These are phyloP conservation scores for Gliomastix tumulicola DNA, from an alignment of 2,329 filamentous ascomycete genomes.

Conservation along the genomic window DNA sequence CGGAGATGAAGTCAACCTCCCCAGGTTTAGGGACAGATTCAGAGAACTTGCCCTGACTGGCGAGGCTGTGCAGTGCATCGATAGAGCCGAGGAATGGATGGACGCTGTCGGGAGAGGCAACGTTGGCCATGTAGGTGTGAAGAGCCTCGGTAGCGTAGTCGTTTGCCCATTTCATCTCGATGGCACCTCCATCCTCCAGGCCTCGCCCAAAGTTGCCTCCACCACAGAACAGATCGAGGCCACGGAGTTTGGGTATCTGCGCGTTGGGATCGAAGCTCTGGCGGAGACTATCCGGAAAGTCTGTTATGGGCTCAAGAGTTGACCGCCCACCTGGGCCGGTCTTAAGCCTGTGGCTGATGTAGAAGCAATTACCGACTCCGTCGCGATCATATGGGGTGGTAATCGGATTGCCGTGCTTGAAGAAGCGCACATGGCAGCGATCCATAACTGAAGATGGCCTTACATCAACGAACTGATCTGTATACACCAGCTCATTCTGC, in stretches of 20 bases:
- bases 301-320: constrained; percentile 23
- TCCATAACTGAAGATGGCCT: constrained; percentile 35
- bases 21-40: constrained; percentile 47
- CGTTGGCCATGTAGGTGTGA: constrained; percentile 68
- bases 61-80: constrained; percentile 55
- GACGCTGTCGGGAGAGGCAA: constrained; percentile 25
- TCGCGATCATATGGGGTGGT: constrained; percentile 57
- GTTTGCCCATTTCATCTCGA: constrained; percentile 60
- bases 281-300: constrained; percentile 26
- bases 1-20: constrained; percentile 61
- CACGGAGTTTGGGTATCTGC: constrained; percentile 36
- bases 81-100: constrained; percentile 64
- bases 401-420: constrained; percentile 34
- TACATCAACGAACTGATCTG: constrained; percentile 32
- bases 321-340: no score
- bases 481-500: constrained; percentile 55
- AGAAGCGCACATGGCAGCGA: constrained; percentile 54
- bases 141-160: constrained; percentile 59
- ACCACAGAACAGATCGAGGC: constrained; percentile 70
- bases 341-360: constrained; percentile 37
- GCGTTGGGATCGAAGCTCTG: constrained; percentile 48
- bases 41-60: constrained; percentile 42
- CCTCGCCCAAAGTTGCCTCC: constrained; percentile 72
- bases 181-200: constrained; percentile 62
- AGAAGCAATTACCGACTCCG: constrained; percentile 63